Evolutionary conservation across 805 yeast species (phyloP).

Genomic region (Wickerhamomyces xylosicus): DNA sequence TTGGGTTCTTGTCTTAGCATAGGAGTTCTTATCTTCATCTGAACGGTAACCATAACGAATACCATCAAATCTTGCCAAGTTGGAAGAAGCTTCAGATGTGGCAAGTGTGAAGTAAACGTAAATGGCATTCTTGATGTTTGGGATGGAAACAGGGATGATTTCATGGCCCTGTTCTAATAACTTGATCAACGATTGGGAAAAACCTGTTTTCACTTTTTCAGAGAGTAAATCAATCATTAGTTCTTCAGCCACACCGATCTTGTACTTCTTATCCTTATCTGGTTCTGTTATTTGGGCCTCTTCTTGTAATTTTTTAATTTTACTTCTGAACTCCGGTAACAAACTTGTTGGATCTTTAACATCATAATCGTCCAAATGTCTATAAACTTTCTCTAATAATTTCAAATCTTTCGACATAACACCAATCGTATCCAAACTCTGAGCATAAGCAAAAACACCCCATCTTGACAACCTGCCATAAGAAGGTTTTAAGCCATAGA

Average conservation of each 20-base stretch:
- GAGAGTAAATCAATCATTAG: slow-evolving; percentile 48
- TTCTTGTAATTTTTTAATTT: background rate
- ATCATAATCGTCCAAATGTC: slow-evolving; percentile 51
- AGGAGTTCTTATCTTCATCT: slow-evolving; percentile 28
- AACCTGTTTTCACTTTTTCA: slow-evolving; percentile 30
- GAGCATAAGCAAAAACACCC: slow-evolving; percentile 92
- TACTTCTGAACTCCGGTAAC: slow-evolving; percentile 22
- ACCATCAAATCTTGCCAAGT: slow-evolving; percentile 85
- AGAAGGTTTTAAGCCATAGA: slow-evolving; percentile 84
- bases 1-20: slow-evolving; percentile 45
- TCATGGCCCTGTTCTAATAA: slow-evolving; percentile 32
- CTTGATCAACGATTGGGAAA: slow-evolving; percentile 33
- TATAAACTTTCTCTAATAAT: slow-evolving; percentile 37
- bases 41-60: slow-evolving; percentile 66
- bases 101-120: slow-evolving; percentile 84
- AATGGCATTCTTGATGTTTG: slow-evolving; percentile 53
- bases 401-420: slow-evolving; percentile 46
- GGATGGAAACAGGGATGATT: slow-evolving; percentile 58
- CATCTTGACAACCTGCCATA: slow-evolving; percentile 87
- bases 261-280: slow-evolving; percentile 19
- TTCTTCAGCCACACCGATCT: slow-evolving; percentile 70
- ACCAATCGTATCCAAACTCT: slow-evolving; percentile 91
- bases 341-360: slow-evolving; percentile 72
- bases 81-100: slow-evolving; percentile 91
- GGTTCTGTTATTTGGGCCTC: background rate